Evolutionary conservation across 2,329 filamentous ascomycete genomes (phyloP).

Genomic region (Paradendryphiella salina): DNA sequence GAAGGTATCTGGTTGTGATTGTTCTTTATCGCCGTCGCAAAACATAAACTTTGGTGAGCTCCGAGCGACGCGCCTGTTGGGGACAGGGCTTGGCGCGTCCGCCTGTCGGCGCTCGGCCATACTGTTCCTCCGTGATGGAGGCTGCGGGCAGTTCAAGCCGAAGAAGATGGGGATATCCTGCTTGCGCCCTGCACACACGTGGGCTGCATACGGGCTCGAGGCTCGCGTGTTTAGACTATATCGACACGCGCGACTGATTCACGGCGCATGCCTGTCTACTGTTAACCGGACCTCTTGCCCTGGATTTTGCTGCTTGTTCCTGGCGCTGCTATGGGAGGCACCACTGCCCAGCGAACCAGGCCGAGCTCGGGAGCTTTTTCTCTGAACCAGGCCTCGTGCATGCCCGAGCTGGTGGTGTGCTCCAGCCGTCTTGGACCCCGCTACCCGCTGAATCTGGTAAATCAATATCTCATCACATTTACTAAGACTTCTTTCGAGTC

Average conservation of each 20-base stretch:
- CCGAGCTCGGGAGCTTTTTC: neutral
- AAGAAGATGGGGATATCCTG: neutral
- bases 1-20: neutral
- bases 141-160: neutral
- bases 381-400: conserved; percentile 11
- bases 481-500: conserved; percentile 6
- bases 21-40: conserved; percentile 17
- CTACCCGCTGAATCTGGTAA: conserved; percentile 9
- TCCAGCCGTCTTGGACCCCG: conserved; percentile 5
- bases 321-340: conserved; percentile 7
- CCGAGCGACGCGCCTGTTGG: conserved; percentile 21
- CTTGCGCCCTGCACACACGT: neutral
- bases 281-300: neutral
- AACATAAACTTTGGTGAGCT: conserved; percentile 21
- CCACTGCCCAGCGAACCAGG: neutral
- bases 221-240: neutral
- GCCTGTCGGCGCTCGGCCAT: neutral
- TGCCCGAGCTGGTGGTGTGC: conserved; percentile 3
- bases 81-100: conserved; percentile 17
- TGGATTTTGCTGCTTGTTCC: conserved; percentile 14
- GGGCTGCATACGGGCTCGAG: neutral
- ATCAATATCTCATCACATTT: conserved; percentile 17
- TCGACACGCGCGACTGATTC: conserved; percentile 10
- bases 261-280: conserved; percentile 2
- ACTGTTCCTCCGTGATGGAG: neutral